Percentiles rank a stretch among this genome's conserved stretches.
Evolutionary conservation across 495 filamentous ascomycete genomes (phyloP).

Genomic region (Tuber indicum): DNA sequence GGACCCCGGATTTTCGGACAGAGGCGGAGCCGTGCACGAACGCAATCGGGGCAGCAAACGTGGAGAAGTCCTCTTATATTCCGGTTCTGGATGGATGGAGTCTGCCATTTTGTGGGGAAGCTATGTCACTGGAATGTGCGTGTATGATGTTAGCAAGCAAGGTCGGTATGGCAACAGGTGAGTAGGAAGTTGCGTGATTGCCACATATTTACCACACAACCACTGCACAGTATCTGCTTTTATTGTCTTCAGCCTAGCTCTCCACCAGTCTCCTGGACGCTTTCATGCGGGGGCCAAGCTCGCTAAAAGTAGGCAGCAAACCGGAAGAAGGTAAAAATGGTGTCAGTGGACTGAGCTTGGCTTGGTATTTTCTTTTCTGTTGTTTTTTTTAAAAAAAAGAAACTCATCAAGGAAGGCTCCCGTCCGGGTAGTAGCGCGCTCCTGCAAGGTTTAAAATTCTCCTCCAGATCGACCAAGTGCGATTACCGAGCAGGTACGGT

Average conservation of each 20-base stretch:
- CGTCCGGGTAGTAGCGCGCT: not conserved
- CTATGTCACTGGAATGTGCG: not conserved
- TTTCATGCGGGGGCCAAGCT: not conserved
- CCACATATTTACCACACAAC: not conserved
- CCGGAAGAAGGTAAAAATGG: not conserved
- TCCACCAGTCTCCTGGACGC: not conserved
- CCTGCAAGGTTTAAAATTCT: not conserved
- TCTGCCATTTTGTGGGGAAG: not conserved
- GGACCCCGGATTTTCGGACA: not conserved
- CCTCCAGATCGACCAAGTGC: not conserved
- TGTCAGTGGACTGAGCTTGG: not conserved
- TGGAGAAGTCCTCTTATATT: not conserved
- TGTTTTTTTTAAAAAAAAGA: not conserved
- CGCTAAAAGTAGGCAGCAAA: not conserved
- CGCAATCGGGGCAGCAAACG: not conserved
- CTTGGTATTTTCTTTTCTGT: not conserved
- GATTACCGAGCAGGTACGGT: not conserved
- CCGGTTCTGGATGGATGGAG: not conserved
- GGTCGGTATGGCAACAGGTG: not conserved
- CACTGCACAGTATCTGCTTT: not conserved
- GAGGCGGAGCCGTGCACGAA: not conserved
- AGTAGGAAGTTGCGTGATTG: not conserved
- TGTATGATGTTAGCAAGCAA: not conserved
- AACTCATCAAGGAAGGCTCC: not conserved
- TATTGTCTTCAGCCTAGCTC: not conserved